A percentile compares a stretch with the other conserved stretches of the same genome.
Evolutionary conservation across 257 asterid species (phyloP).

Genomic region (Ajuga chamaepitys): DNA sequence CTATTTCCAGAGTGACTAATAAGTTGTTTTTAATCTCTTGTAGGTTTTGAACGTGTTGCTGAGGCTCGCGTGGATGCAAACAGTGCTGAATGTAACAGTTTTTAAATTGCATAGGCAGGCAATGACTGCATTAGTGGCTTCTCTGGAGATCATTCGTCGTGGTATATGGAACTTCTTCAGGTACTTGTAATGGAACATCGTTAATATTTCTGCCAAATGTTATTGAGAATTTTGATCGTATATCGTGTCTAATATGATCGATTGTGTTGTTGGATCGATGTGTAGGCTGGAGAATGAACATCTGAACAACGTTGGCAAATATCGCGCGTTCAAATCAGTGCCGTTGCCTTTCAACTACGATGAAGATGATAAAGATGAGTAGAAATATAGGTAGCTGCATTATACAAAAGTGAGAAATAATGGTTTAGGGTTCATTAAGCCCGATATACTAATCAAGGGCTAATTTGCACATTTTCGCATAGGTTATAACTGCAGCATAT

Average conservation of each 20-base stretch:
- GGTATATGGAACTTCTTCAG: conserved; percentile 71
- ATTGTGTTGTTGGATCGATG: background rate
- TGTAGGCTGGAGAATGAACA: conserved; percentile 72
- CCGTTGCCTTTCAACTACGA: conserved; percentile 57
- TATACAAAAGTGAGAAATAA: too few relatives aligned
- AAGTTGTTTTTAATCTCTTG: too few relatives aligned
- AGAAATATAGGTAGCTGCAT: conserved; percentile 15
- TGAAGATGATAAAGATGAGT: conserved; percentile 38
- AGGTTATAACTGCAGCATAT: too few relatives aligned
- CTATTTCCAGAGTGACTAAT: too few relatives aligned
- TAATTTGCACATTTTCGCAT: too few relatives aligned
- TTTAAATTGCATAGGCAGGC: conserved; percentile 38
- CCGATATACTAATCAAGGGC: too few relatives aligned
- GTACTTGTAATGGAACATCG: too few relatives aligned
- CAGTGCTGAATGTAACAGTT: conserved; percentile 36
- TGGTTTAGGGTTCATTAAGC: too few relatives aligned
- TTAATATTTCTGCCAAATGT: too few relatives aligned
- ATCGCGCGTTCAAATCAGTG: conserved; percentile 61
- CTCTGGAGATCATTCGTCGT: conserved; percentile 60
- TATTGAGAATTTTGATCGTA: too few relatives aligned
- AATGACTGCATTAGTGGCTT: conserved; percentile 33
- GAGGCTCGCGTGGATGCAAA: conserved; percentile 69
- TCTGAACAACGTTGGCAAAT: conserved; percentile 65
- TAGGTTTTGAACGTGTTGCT: conserved; percentile 43
- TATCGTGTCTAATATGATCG: too few relatives aligned